phyloP scores from a whole-genome alignment of 768 basidiomycete genomes.

The Macrocybe gigantea region DNA sequence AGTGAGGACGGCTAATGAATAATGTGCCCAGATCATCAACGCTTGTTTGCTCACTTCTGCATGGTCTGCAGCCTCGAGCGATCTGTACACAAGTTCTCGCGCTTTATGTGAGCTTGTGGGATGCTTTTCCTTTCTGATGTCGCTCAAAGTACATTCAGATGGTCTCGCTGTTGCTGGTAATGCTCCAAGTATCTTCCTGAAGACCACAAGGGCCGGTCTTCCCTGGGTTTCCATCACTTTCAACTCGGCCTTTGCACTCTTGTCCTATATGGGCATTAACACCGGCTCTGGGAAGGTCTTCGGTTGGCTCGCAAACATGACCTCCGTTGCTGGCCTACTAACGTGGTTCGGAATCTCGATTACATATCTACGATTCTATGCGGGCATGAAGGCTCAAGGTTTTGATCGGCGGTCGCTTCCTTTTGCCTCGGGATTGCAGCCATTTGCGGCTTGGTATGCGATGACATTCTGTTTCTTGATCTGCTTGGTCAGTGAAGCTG shows the following conservation, averaged over 20 bases:
- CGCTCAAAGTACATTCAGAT: conserved; percentile 33
- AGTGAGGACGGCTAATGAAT: too few species aligned
- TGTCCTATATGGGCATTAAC: conserved; percentile 81
- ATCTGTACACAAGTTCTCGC: conserved; percentile 85
- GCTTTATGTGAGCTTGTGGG: conserved; percentile 59
- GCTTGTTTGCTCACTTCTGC: conserved; percentile 83
- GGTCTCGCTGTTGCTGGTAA: conserved; percentile 77
- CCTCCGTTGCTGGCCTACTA: conserved; percentile 60
- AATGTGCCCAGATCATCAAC: conserved; percentile 57
- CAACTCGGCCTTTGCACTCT: conserved; percentile 56
- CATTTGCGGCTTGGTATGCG: conserved; percentile 66
- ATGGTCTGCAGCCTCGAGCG: conserved; percentile 88
- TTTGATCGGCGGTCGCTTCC: conserved; percentile 68
- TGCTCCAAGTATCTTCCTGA: conserved; percentile 75
- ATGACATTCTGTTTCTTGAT: conserved; percentile 38
- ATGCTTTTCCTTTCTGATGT: neutral
- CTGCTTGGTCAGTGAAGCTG: conserved; percentile 47
- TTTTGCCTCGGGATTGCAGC: conserved; percentile 61
- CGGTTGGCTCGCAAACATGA: conserved; percentile 75
- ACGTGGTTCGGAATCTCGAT: conserved; percentile 78
- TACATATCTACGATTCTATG: conserved; percentile 79
- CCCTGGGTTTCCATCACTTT: conserved; percentile 71
- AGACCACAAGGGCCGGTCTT: conserved; percentile 65
- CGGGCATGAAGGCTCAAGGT: conserved; percentile 78
- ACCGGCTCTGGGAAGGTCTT: conserved; percentile 70